These are phyloP conservation scores for Silybum marianum DNA, from an alignment of 129 eudicot species.

Conservation along the genomic window DNA sequence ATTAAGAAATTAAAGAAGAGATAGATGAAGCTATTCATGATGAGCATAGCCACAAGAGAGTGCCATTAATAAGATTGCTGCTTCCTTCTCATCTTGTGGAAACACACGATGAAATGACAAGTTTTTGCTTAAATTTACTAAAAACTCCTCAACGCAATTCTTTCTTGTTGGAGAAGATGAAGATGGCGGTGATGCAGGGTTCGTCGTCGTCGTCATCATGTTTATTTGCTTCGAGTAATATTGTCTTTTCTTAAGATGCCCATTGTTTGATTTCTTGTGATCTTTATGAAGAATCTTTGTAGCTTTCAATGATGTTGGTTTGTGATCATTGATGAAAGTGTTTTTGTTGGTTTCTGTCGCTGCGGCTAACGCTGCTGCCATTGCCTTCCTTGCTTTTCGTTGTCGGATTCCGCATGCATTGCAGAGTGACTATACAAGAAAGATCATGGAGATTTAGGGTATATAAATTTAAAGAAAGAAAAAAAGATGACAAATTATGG, in stretches of 20 bases:
- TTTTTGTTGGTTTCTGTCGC: slow-evolving; percentile 33
- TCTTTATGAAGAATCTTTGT: slow-evolving; percentile 46
- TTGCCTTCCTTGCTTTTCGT: slow-evolving; percentile 78
- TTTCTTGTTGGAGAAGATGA: slow-evolving; percentile 36
- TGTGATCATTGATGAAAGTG: slow-evolving; percentile 23
- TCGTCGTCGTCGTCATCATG: background rate
- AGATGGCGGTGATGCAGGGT: slow-evolving; percentile 21
- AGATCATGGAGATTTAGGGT: background rate
- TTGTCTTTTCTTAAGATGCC: slow-evolving; percentile 42
- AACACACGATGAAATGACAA: slow-evolving; percentile 61
- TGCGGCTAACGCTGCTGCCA: slow-evolving; percentile 61
- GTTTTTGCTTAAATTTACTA: slow-evolving; percentile 63
- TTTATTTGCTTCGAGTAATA: slow-evolving; percentile 21
- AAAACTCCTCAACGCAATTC: slow-evolving; percentile 65
- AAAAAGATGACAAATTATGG: background rate
- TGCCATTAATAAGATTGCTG: slow-evolving; percentile 86
- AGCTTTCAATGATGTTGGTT: slow-evolving; percentile 38
- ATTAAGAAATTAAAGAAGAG: background rate
- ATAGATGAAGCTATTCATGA: slow-evolving; percentile 28
- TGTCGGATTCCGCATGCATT: slow-evolving; percentile 94
- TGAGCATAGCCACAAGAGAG: slow-evolving; percentile 69
- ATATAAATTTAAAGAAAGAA: background rate
- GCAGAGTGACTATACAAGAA: slow-evolving; percentile 64
- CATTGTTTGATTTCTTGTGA: slow-evolving; percentile 31
- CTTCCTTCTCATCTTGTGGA: slow-evolving; percentile 91